Conservation (phyloP, 441 rosid species). For the Adansonia grandidieri region DNA sequence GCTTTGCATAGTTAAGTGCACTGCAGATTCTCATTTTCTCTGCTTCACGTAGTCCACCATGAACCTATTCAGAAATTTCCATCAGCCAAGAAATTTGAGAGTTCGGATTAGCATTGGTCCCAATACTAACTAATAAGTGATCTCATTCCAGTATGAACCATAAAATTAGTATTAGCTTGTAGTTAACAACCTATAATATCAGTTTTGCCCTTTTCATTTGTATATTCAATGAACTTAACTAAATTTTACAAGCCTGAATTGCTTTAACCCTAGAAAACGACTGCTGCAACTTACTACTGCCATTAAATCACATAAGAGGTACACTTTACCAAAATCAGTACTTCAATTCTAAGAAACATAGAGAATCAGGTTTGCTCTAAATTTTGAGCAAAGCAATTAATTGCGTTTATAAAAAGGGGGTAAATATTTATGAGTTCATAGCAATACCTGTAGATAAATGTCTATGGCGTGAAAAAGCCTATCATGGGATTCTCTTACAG, state of each 20-base stretch:
- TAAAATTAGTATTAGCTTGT: background rate
- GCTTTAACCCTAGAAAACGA: background rate
- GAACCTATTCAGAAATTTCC: slow-evolving; percentile 45
- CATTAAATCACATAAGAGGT: background rate
- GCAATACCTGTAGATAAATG: slow-evolving; percentile 54
- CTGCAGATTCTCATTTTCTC: slow-evolving; percentile 43
- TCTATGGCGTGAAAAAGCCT: slow-evolving; percentile 54
- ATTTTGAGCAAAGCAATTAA: background rate
- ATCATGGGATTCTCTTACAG: slow-evolving; percentile 50
- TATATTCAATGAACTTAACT: background rate
- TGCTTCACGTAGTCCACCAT: slow-evolving; percentile 37
- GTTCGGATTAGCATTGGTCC: background rate
- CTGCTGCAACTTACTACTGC: background rate
- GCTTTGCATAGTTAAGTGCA: slow-evolving; percentile 48
- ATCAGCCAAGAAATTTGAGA: slow-evolving; percentile 11
- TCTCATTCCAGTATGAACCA: background rate
- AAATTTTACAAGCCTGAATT: background rate
- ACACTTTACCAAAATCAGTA: background rate
- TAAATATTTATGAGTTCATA: background rate
- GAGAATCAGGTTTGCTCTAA: background rate
- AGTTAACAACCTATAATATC: background rate
- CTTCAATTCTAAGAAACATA: background rate
- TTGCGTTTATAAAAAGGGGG: background rate
- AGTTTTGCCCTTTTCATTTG: background rate
- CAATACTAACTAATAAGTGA: background rate